Base-by-base conservation (phyloP, 169 alveolate genomes). In the Cryptosporidium meleagridis region DNA sequence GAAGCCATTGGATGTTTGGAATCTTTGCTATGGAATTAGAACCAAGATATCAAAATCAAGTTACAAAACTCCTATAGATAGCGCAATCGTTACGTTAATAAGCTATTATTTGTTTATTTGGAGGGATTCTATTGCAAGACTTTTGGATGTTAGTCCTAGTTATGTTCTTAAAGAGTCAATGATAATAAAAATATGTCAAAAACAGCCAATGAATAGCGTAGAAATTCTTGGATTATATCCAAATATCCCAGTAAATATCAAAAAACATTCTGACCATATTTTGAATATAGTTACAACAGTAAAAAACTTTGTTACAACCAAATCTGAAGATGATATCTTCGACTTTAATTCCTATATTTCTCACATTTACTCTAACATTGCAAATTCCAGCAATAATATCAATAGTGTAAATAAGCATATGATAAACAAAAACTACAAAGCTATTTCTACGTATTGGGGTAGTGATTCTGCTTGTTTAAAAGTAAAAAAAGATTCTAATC, bases 1-100 rank as follows among this genome's bases (percentile, higher is more conserved):
- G 8, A 59, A 80, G n/a, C 89, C 89, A 14, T 21, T 80, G 1
- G 75, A 80, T 31, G 62, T 80, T 61, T 80, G 89, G 89, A 67
- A 18, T 61, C 31, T 61, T 9, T 62, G 55, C 18, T 53, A 23
- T 41, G 45, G 55, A 7, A 31, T 80, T 23, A 80, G 55, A 45
- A 41, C 80, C 0, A 80, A 80, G 52, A 4, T 80, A 7, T 7
- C 69, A 0, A 80, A 67, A 0, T 62, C 73, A 0, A 29, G 62
- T 39, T n/a, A 58, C 29, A 59, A 80, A 21, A 80, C 48, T 61
- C 68, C 72, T 10, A 29, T 80, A 14, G 75, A 80, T 29, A 80
- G 53, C 6, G 89, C 75, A 10, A 61, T 65, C 16, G 23, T 61
- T 16, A 41, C 75, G 26, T 16, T 67, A 8, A 12, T 80, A 10